Evolutionary conservation across 106 monocot species (phyloP).

Genomic region (Agapanthus africanus): DNA sequence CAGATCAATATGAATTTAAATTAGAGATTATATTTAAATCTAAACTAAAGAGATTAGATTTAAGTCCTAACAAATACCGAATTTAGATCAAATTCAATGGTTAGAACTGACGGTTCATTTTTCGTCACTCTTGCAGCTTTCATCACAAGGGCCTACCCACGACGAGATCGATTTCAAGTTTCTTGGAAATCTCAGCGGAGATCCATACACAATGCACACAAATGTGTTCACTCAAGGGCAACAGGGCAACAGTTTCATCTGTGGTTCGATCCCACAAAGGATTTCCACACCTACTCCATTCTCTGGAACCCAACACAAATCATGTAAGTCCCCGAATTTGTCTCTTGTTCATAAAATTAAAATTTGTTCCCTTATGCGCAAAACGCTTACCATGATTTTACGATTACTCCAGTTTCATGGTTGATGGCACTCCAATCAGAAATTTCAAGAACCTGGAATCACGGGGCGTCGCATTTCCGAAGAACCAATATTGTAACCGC

Average conservation of each 20-base stretch:
- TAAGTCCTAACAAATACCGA: too few species aligned
- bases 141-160: constrained; percentile 13
- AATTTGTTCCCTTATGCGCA: too few species aligned
- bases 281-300: constrained; percentile 58
- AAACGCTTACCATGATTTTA: too few species aligned
- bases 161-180: constrained; percentile 65
- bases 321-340: too few species aligned
- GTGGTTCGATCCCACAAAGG: constrained; percentile 52
- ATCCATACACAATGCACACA: constrained; percentile 55
- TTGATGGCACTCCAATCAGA: too few species aligned
- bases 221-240: constrained; percentile 49
- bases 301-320: constrained; percentile 33
- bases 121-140: not conserved
- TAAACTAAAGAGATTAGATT: too few species aligned
- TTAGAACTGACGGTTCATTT: not conserved
- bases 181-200: constrained; percentile 40
- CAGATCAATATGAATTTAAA: too few species aligned
- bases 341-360: too few species aligned
- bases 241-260: constrained; percentile 40
- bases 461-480: constrained; percentile 4
- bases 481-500: too few species aligned
- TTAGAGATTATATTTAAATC: too few species aligned
- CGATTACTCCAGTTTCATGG: too few species aligned
- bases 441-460: constrained; percentile 11
- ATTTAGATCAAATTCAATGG: too few species aligned